phyloP scores from a whole-genome alignment of 106 monocot species.

The Chionographis japonica region DNA sequence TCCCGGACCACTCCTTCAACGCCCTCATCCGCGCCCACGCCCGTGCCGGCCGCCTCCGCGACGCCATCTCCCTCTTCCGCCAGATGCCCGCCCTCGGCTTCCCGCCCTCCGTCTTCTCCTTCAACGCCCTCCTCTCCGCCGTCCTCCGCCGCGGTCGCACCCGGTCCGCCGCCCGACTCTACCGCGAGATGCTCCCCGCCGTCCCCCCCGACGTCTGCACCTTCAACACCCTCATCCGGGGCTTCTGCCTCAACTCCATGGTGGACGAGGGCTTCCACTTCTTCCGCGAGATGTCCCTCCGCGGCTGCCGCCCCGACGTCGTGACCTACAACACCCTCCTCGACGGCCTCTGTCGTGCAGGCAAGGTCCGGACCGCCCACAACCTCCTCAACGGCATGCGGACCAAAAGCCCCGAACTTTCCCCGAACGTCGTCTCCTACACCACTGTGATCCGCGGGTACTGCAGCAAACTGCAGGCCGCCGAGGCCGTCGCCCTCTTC shows the following conservation, averaged over 20 bases:
- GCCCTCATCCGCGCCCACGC: slow-evolving; percentile 54
- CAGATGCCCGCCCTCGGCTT: slow-evolving; percentile 33
- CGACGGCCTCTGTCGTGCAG: slow-evolving; percentile 64
- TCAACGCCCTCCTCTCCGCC: slow-evolving; percentile 61
- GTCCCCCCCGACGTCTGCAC: slow-evolving; percentile 58
- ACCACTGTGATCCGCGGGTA: slow-evolving; percentile 76
- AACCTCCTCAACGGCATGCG: slow-evolving; percentile 69
- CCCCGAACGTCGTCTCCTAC: slow-evolving; percentile 71
- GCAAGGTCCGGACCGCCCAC: slow-evolving; percentile 45
- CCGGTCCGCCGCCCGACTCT: slow-evolving; percentile 33
- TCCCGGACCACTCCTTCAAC: slow-evolving; percentile 53
- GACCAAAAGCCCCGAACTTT: slow-evolving; percentile 5
- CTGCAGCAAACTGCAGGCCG: slow-evolving; percentile 24
- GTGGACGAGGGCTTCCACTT: slow-evolving; percentile 42
- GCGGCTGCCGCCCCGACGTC: slow-evolving; percentile 50
- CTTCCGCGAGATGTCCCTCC: slow-evolving; percentile 41
- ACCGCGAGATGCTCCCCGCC: slow-evolving; percentile 40
- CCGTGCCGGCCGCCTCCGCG: slow-evolving; percentile 32
- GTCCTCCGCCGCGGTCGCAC: slow-evolving; percentile 65
- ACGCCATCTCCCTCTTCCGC: slow-evolving; percentile 41
- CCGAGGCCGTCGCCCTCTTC: slow-evolving; percentile 54
- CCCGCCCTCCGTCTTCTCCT: slow-evolving; percentile 60
- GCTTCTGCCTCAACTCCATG: slow-evolving; percentile 56
- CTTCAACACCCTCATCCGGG: slow-evolving; percentile 80
- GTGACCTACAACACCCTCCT: slow-evolving; percentile 79